Evolutionary conservation across 2,329 filamentous ascomycete species (phyloP).

Genomic region (Fusarium sp.): DNA sequence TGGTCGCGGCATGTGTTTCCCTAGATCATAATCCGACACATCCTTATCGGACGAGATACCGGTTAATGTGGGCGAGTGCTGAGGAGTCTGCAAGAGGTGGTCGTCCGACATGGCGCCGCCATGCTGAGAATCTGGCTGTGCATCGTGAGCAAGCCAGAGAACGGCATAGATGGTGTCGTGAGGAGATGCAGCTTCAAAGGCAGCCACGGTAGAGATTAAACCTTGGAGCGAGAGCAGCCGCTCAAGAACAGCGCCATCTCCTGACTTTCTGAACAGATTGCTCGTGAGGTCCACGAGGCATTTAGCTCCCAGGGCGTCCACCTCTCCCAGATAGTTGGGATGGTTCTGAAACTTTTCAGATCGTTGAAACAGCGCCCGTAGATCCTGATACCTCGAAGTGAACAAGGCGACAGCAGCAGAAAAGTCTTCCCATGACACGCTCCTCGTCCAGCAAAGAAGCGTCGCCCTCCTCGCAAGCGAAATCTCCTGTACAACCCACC

Average conservation of each 20-base stretch:
- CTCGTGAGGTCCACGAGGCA: background rate
- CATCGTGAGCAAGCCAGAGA: background rate
- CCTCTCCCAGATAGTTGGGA: background rate
- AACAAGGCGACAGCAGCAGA: background rate
- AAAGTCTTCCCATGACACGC: background rate
- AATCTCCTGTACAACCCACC: background rate
- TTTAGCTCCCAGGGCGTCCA: background rate
- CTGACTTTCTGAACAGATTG: background rate
- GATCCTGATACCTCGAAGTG: background rate
- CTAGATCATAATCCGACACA: background rate
- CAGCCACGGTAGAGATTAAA: background rate
- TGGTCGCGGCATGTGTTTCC: background rate
- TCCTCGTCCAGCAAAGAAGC: background rate
- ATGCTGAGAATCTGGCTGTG: background rate
- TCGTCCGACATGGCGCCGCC: background rate
- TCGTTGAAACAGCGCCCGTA: background rate
- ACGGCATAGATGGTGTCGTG: background rate
- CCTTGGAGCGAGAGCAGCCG: background rate
- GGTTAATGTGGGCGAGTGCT: background rate
- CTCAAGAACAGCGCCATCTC: background rate
- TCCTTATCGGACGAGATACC: background rate
- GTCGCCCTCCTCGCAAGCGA: background rate
- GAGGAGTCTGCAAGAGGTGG: background rate
- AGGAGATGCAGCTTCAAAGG: background rate
- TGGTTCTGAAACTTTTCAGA: background rate